A percentile compares a stretch with the other conserved stretches of the same genome.
Conservation (phyloP, 176 grass and related monocot species). For the Calamus simplicifolius region DNA sequence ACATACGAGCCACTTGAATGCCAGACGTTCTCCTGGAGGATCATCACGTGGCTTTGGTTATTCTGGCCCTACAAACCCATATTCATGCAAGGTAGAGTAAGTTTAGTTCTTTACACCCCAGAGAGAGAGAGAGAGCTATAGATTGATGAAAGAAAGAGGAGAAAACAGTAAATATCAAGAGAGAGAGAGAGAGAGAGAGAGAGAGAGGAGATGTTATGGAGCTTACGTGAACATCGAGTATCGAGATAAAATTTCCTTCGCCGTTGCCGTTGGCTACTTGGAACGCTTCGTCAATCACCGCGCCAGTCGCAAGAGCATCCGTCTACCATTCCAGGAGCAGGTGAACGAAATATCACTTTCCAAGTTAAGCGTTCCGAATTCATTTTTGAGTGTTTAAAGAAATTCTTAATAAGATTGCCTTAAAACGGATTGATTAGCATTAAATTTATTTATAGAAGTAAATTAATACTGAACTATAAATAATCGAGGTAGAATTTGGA, state of each 20-base stretch:
- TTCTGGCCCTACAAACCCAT: conserved; percentile 4
- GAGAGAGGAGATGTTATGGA: background rate
- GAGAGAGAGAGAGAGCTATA: too few relatives aligned
- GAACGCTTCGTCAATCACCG: conserved; percentile 32
- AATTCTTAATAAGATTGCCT: background rate
- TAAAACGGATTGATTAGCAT: background rate
- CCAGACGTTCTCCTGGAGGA: conserved; percentile 52
- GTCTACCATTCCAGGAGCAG: conserved; percentile 26
- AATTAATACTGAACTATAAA: background rate
- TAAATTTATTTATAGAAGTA: background rate
- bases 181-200: too few relatives aligned
- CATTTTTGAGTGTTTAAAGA: too few relatives aligned
- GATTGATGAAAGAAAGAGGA: background rate
- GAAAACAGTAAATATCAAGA: background rate
- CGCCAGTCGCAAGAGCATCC: conserved; percentile 39
- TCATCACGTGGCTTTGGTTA: conserved; percentile 21
- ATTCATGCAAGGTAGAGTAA: too few relatives aligned
- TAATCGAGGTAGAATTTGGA: too few relatives aligned
- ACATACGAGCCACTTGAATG: conserved; percentile 38
- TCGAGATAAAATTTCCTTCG: conserved; percentile 34
- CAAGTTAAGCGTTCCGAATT: too few relatives aligned
- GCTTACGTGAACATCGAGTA: conserved; percentile 44
- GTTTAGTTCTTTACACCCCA: too few relatives aligned
- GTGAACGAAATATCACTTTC: too few relatives aligned
- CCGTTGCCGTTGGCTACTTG: conserved; percentile 19